A percentile compares a stretch with the other conserved stretches of the same genome.
Evolutionary conservation across 306 rosid genomes (phyloP).

Genomic region (Acacia crassicarpa): DNA sequence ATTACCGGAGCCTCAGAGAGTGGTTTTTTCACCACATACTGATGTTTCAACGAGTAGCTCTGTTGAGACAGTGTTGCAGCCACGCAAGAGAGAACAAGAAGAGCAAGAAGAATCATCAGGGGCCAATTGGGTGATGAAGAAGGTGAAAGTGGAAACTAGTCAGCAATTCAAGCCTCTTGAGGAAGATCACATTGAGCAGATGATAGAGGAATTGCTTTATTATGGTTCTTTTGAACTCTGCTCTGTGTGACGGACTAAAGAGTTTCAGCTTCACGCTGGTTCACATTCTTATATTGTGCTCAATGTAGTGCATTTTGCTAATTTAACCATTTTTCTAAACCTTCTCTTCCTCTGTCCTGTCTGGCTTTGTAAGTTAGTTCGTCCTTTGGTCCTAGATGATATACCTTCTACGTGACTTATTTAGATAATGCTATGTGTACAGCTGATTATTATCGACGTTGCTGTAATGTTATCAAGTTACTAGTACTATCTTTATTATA

Average conservation of each 20-base stretch:
- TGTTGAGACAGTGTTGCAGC: slow-evolving; percentile 27
- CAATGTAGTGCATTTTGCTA: slow-evolving; percentile 39
- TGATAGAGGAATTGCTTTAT: slow-evolving; percentile 85
- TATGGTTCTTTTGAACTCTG: slow-evolving; percentile 83
- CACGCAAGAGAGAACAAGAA: slow-evolving; percentile 37
- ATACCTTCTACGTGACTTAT: slow-evolving; percentile 46
- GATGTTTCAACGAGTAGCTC: slow-evolving; percentile 26
- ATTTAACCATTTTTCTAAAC: slow-evolving; percentile 48
- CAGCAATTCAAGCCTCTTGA: slow-evolving; percentile 64
- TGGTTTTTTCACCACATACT: slow-evolving; percentile 14
- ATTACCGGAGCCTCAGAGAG: slow-evolving; percentile 44
- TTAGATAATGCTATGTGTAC: slow-evolving; percentile 53
- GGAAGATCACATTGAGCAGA: slow-evolving; percentile 86
- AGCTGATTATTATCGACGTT: slow-evolving; percentile 29
- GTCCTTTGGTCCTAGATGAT: slow-evolving; percentile 42
- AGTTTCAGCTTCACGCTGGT: not conserved
- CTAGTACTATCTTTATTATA: slow-evolving; percentile 22
- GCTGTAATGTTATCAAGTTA: slow-evolving; percentile 35
- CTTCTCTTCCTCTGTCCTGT: slow-evolving; percentile 19
- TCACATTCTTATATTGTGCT: slow-evolving; percentile 32
- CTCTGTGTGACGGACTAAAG: slow-evolving; percentile 32
- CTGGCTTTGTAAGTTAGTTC: slow-evolving; percentile 3
- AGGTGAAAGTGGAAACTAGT: slow-evolving; percentile 56
- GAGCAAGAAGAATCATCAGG: slow-evolving; percentile 37
- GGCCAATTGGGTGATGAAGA: slow-evolving; percentile 49